Percentiles rank a stretch among this genome's conserved stretches.
These are phyloP conservation scores for Hypoxylon sp. DNA, from an alignment of 2,329 filamentous ascomycete species.

Conservation along the genomic window DNA sequence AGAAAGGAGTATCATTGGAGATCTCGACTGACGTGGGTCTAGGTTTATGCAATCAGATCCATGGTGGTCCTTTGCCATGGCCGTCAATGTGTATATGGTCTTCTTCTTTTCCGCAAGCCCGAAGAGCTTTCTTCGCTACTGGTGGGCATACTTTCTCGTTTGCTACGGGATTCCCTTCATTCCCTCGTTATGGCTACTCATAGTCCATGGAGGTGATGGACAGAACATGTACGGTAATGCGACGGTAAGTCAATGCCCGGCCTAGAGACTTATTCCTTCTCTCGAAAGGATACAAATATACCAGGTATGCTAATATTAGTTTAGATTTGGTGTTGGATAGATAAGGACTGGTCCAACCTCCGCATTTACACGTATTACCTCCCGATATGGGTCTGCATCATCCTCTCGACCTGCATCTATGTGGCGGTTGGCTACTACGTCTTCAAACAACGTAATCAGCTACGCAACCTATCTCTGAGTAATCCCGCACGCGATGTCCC, in stretches of 20 bases:
- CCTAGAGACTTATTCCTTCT: not conserved
- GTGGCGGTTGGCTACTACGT: constrained; percentile 72
- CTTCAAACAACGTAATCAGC: constrained; percentile 69
- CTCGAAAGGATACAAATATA: not conserved
- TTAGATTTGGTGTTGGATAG: constrained; percentile 76
- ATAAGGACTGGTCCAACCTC: constrained; percentile 66
- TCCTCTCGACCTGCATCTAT: constrained; percentile 69
- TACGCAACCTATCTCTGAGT: constrained; percentile 66
- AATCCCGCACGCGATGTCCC: constrained; percentile 53
- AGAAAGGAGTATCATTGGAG: not conserved
- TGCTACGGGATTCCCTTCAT: constrained; percentile 81
- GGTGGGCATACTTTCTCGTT: constrained; percentile 77
- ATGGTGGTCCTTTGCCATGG: constrained; percentile 86
- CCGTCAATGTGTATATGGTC: constrained; percentile 82
- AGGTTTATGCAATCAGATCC: constrained; percentile 86
- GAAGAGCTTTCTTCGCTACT: constrained; percentile 79
- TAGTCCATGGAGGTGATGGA: constrained; percentile 61
- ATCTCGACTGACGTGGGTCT: constrained; percentile 28
- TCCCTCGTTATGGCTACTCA: constrained; percentile 76
- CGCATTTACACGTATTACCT: constrained; percentile 75
- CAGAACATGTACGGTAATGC: constrained; percentile 69
- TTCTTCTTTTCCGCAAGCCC: constrained; percentile 73
- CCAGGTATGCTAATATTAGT: constrained; percentile 27
- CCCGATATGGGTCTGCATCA: constrained; percentile 73
- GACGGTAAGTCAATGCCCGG: constrained; percentile 61